Percentiles rank a stretch among this genome's conserved stretches.
These are phyloP conservation scores for Diphasiastrum complanatum DNA, from an alignment of 83 land plant species.

Conservation along the genomic window DNA sequence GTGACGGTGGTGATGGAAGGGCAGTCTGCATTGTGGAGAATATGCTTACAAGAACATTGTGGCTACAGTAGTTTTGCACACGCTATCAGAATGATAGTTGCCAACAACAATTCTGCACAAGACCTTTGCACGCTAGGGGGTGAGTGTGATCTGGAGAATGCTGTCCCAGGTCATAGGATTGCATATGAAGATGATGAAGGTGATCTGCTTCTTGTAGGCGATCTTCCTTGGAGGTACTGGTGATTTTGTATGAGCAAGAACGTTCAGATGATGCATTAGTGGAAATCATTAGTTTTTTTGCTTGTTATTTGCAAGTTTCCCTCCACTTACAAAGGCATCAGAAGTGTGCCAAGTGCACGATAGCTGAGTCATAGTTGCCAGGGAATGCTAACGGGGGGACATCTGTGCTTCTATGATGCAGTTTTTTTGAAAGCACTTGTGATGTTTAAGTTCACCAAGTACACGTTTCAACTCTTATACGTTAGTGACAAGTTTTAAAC, in stretches of 20 bases:
- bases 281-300: too few relatives aligned
- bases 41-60: slow-evolving; percentile 21
- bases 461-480: too few relatives aligned
- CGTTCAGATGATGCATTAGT: not conserved
- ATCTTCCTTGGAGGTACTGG: slow-evolving; percentile 25
- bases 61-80: slow-evolving; percentile 24
- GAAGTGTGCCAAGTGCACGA: too few relatives aligned
- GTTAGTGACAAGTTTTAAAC: not conserved
- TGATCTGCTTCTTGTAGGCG: slow-evolving; percentile 31
- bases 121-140: not conserved
- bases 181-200: slow-evolving; percentile 31
- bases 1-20: slow-evolving; percentile 30
- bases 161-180: slow-evolving; percentile 23
- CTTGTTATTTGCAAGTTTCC: too few relatives aligned
- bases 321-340: too few relatives aligned
- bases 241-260: not conserved
- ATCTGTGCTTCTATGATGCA: too few relatives aligned
- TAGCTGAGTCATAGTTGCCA: too few relatives aligned
- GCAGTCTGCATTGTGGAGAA: slow-evolving; percentile 18
- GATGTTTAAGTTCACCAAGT: too few relatives aligned
- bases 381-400: too few relatives aligned
- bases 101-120: slow-evolving; percentile 3
- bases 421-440: too few relatives aligned
- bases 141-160: slow-evolving; percentile 16
- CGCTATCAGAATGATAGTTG: slow-evolving; percentile 19